phyloP scores from a whole-genome alignment of 2,329 filamentous ascomycete species.

The Metarhizium robertsii region DNA sequence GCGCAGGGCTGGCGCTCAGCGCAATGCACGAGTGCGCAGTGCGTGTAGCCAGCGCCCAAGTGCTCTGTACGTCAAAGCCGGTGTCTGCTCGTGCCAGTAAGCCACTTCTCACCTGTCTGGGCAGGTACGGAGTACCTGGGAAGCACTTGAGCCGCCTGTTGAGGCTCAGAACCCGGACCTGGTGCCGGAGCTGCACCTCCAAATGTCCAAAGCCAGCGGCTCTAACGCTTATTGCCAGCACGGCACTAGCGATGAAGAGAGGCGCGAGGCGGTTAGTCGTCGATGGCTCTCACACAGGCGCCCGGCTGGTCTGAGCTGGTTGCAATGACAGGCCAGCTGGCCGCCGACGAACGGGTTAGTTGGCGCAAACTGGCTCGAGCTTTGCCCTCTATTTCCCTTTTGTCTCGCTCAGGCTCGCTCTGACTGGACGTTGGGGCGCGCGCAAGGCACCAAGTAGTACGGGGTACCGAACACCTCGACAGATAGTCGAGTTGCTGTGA shows the following conservation, averaged over 20 bases:
- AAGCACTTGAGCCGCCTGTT: no score
- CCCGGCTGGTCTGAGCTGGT: constrained; percentile 1
- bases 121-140: no score
- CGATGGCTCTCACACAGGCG: not conserved
- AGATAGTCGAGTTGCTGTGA: constrained; percentile 12
- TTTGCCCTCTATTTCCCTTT: not conserved
- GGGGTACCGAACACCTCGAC: constrained; percentile 5
- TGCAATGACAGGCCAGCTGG: constrained; percentile 3
- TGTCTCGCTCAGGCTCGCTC: constrained; percentile 1
- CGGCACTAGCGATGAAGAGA: constrained; percentile 1
- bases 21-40: no score
- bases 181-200: no score
- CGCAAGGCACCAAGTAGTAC: constrained; percentile 1
- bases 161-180: no score
- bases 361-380: constrained; percentile 5
- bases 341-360: not conserved
- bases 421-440: constrained; percentile 8
- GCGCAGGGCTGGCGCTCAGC: no score
- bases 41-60: no score
- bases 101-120: no score
- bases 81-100: no score
- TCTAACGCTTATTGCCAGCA: not conserved
- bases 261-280: not conserved
- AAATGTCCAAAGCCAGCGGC: no score
- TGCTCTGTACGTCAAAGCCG: no score